Percentiles rank a stretch among this genome's conserved stretches.
These are phyloP conservation scores for Melanomma pulvis-pyrius DNA, from an alignment of 495 filamentous ascomycete species.

Conservation along the genomic window DNA sequence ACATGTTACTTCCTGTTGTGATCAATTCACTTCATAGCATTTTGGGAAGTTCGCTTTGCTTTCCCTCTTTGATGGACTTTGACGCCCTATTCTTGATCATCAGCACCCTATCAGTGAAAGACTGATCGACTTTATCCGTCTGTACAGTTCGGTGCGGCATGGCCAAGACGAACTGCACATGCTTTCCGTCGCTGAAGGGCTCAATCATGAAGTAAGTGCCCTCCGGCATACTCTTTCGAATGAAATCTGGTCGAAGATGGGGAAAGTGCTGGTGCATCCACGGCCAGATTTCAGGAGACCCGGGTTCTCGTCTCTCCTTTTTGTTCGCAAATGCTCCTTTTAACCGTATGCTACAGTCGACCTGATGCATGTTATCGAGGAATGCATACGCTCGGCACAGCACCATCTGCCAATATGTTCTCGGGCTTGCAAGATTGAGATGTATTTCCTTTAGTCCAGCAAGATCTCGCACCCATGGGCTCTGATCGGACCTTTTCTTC, in stretches of 20 bases:
- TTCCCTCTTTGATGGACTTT: not conserved
- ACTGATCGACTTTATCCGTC: not conserved
- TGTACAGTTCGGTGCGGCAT: not conserved
- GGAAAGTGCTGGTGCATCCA: slow-evolving; percentile 27
- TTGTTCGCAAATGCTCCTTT: not conserved
- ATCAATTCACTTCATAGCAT: not conserved
- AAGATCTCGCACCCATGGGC: not conserved
- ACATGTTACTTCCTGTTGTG: not conserved
- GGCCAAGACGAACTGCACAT: slow-evolving; percentile 14
- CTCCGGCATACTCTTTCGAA: slow-evolving; percentile 21
- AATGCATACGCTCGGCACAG: slow-evolving; percentile 2
- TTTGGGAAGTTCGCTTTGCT: slow-evolving; percentile 2
- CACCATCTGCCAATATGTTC: not conserved
- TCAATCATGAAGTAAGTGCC: slow-evolving; percentile 15
- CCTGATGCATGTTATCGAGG: not conserved
- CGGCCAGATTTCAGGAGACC: slow-evolving; percentile 4
- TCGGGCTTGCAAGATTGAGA: not conserved
- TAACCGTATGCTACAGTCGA: slow-evolving; percentile 11
- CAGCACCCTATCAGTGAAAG: not conserved
- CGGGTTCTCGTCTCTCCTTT: not conserved
- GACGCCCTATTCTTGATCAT: not conserved
- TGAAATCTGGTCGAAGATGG: slow-evolving; percentile 27
- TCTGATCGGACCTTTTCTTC: not conserved
- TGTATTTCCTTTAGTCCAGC: slow-evolving; percentile 13
- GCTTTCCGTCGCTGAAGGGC: slow-evolving; percentile 13